Evolutionary conservation across 306 rosid genomes (phyloP).

Genomic region (Trifolium fragiferum): DNA sequence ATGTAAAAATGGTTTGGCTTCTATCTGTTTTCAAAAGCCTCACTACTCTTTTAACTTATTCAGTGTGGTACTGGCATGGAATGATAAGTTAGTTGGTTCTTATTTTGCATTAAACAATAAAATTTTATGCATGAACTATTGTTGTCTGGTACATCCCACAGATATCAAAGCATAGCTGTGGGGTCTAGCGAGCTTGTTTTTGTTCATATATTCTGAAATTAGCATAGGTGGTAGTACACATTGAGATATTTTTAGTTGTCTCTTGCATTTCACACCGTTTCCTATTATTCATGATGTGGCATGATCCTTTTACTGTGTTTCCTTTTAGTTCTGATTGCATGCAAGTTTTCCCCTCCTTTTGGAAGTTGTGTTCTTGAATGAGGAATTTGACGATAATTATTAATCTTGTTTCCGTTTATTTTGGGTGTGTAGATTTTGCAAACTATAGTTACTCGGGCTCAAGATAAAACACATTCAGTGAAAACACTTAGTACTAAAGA

Average conservation of each 20-base stretch:
- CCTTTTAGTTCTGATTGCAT: not conserved
- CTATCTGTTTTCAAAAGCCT: not conserved
- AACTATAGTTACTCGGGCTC: slow-evolving; percentile 83
- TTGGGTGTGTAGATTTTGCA: slow-evolving; percentile 73
- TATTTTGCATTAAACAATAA: not conserved
- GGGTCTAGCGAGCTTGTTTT: not conserved
- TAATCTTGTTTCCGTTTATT: slow-evolving; percentile 33
- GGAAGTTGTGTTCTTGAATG: slow-evolving; percentile 15
- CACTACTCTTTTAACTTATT: too few species aligned
- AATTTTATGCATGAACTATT: not conserved
- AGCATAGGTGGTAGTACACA: not conserved
- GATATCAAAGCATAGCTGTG: slow-evolving; percentile 13
- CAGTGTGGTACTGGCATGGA: too few species aligned
- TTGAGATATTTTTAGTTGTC: not conserved
- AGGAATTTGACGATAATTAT: slow-evolving; percentile 21
- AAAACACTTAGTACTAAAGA: slow-evolving; percentile 92
- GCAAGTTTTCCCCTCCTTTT: not conserved
- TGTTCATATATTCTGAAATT: slow-evolving; percentile 5
- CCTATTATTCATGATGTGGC: slow-evolving; percentile 21
- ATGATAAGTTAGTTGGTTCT: not conserved
- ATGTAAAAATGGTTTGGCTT: slow-evolving; percentile 6
- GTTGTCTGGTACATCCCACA: not conserved
- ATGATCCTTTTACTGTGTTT: not conserved
- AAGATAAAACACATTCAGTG: slow-evolving; percentile 70
- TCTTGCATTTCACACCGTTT: slow-evolving; percentile 16